A percentile compares a stretch with the other conserved stretches of the same genome.
These are phyloP conservation scores for Boletus rubropictus DNA, from an alignment of 768 basidiomycete genomes.

Conservation along the genomic window DNA sequence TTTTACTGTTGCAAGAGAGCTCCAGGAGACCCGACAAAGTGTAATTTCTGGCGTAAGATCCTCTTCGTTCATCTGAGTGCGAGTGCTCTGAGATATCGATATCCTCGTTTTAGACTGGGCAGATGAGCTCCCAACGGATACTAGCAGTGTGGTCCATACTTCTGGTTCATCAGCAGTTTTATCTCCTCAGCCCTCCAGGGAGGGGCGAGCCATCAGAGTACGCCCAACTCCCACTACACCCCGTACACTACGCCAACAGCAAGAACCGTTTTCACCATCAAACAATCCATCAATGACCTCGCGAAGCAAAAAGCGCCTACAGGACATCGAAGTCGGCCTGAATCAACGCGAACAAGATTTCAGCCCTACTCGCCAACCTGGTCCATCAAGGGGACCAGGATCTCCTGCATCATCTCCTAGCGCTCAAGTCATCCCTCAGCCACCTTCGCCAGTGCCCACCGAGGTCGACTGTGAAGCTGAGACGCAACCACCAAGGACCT, in stretches of 20 bases:
- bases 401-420: not conserved
- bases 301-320: constrained; percentile 8
- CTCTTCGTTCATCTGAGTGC: not conserved
- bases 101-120: constrained; percentile 29
- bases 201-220: not conserved
- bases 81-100: not conserved
- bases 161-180: not conserved
- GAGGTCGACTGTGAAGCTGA: constrained; percentile 20
- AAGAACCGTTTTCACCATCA: not conserved
- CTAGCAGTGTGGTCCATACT: not conserved
- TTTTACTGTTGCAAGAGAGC: constrained; percentile 38
- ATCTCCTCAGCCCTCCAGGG: not conserved
- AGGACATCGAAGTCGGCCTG: constrained; percentile 16
- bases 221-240: not conserved
- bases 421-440: constrained; percentile 9
- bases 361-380: constrained; percentile 5
- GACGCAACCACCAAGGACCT: constrained; percentile 7
- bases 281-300: constrained; percentile 3
- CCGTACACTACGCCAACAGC: not conserved
- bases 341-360: constrained; percentile 12
- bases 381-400: constrained; percentile 4
- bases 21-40: constrained; percentile 8
- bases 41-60: constrained; percentile 38
- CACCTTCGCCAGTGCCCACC: constrained; percentile 25
- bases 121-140: constrained; percentile 18